These are phyloP conservation scores for Coniosporium tulheliwenetii DNA, from an alignment of 2,329 filamentous ascomycete species.

Conservation along the genomic window DNA sequence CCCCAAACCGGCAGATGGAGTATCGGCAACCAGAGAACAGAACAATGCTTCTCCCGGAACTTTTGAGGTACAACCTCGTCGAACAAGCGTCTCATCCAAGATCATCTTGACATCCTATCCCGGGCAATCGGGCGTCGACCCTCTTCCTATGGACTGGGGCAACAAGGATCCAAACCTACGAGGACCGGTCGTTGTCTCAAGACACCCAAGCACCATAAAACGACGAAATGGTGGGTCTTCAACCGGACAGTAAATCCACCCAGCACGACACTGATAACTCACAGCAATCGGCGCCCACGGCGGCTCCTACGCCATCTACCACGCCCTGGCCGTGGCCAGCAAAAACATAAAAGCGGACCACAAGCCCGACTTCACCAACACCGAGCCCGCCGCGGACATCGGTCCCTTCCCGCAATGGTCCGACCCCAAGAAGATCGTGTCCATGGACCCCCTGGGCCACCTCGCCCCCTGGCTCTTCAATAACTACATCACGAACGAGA, in stretches of 20 bases:
- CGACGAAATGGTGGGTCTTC: conserved; percentile 54
- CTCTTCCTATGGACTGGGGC: conserved; percentile 80
- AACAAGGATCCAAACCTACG: conserved; percentile 56
- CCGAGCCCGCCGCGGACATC: conserved; percentile 78
- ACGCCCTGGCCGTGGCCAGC: conserved; percentile 81
- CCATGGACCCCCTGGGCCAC: conserved; percentile 92
- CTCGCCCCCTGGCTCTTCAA: conserved; percentile 71
- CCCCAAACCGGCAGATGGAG: background rate
- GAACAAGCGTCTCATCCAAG: conserved; percentile 35
- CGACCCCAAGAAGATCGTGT: conserved; percentile 85
- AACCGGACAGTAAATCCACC: background rate
- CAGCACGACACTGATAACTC: background rate
- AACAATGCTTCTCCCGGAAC: background rate
- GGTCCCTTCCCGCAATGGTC: conserved; percentile 83
- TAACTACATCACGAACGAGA: conserved; percentile 60
- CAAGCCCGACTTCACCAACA: conserved; percentile 65
- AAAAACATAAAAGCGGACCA: conserved; percentile 77
- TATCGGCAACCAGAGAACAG: background rate
- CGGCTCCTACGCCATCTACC: conserved; percentile 91
- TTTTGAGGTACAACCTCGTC: conserved; percentile 9
- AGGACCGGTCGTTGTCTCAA: conserved; percentile 79
- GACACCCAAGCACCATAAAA: conserved; percentile 58
- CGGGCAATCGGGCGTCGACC: conserved; percentile 84
- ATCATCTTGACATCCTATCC: conserved; percentile 75
- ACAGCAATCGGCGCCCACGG: conserved; percentile 56